Base-by-base conservation (phyloP, 2,329 filamentous ascomycete genomes). In the Cordyceps sp. region DNA sequence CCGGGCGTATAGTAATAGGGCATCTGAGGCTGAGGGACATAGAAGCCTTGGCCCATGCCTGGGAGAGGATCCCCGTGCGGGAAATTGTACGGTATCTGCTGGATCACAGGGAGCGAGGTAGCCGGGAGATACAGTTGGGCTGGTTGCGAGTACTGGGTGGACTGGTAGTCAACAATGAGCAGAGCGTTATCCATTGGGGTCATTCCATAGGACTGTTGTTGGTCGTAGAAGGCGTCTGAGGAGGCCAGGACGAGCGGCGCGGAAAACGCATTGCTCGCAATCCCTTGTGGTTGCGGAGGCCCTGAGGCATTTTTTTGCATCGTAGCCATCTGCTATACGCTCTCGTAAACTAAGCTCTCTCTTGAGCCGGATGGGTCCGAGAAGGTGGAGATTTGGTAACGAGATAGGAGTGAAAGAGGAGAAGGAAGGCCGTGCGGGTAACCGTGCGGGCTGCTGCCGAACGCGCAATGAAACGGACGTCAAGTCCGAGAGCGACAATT, bases 131-230 rank as follows among this genome's bases (percentile, higher is more conserved):
- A 56, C 26, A 48, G 52, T 26, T 52, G 54, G 26, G 43, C 44
- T 21, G 45, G 47, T 22, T 53, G 53, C 26, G 47, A 42, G 31
- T 58, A 57, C 26, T 57, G 58, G 8, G 44, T 47, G 20, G 49
- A 47, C 34, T 54, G 54, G 41, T 60, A 64, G 6, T 43, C 45
- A 16, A 48, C 37, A 21, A 55, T 53, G 0, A 64, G 64, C 20
- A 69, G 48, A 30, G 59, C 46, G 38, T 51, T 57, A 19, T 50
- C 48, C 53, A 70, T 57, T 13, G 49, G 39, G 15, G 42, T 47
- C 63, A 69, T 65, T 40, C 61, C 64, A 46, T 63, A 69, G 7
- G 54, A 48, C 5, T 40, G 53, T 30, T 44, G 41, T 12, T 44
- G 42, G 21, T 34, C 33, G 2, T 35, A 40, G 5, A 41, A 33